These are phyloP conservation scores for Litsea cubeba DNA, from an alignment of 164 flowering plant species.

Conservation along the genomic window DNA sequence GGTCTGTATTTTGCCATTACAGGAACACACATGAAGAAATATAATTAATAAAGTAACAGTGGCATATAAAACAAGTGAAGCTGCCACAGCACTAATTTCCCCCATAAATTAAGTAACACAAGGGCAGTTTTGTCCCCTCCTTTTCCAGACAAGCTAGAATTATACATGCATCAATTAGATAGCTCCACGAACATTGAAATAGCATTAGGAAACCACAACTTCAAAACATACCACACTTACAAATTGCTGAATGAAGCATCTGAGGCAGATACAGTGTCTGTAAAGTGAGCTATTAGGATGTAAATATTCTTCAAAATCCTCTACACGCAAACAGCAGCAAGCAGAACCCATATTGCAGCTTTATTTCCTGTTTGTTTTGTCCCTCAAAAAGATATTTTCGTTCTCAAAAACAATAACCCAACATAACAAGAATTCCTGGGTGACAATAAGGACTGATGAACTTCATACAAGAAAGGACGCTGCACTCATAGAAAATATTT, in stretches of 20 bases:
- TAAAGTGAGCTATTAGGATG: slow-evolving; percentile 51
- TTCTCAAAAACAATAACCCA: background rate
- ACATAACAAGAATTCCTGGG: background rate
- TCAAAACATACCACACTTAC: slow-evolving; percentile 49
- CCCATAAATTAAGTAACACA: background rate
- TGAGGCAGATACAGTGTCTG: slow-evolving; percentile 70
- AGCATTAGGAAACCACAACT: background rate
- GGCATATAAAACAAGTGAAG: too few relatives aligned
- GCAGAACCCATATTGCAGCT: slow-evolving; percentile 60
- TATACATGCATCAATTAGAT: background rate
- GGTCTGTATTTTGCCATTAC: too few relatives aligned
- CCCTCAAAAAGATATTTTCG: background rate
- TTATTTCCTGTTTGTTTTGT: background rate
- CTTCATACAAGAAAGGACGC: background rate
- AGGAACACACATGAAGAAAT: too few relatives aligned
- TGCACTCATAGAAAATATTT: background rate
- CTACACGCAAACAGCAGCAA: slow-evolving; percentile 69
- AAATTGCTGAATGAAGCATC: slow-evolving; percentile 62
- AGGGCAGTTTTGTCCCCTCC: background rate
- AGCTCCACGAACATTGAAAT: background rate
- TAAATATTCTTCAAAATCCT: slow-evolving; percentile 63
- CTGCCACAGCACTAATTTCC: background rate
- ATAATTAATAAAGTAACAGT: too few relatives aligned
- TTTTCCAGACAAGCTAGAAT: too few relatives aligned
- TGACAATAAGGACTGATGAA: background rate